Evolutionary conservation across 1,284 basidiomycete species (phyloP).

Genomic region (Heterobasidion irregulare): DNA sequence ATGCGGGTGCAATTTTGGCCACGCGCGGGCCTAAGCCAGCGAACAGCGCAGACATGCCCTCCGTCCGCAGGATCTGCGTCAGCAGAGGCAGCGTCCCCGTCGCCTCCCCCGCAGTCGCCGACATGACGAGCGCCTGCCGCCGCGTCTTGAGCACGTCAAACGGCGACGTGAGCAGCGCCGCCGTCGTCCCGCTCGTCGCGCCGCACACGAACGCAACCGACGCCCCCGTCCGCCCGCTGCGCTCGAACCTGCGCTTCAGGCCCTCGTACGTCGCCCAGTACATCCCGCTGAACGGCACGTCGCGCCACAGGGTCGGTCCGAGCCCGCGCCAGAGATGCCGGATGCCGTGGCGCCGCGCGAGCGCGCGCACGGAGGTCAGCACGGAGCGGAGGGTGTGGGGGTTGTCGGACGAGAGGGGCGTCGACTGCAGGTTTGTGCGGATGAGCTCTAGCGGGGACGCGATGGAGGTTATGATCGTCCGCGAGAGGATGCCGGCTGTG

Average conservation of each 20-base stretch:
- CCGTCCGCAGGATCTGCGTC: slow-evolving; percentile 64
- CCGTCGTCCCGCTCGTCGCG: slow-evolving; percentile 71
- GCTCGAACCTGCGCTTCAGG: slow-evolving; percentile 47
- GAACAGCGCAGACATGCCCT: slow-evolving; percentile 77
- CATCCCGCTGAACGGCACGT: slow-evolving; percentile 93
- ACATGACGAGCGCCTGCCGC: slow-evolving; percentile 70
- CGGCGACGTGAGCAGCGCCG: slow-evolving; percentile 88
- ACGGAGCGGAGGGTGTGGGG: slow-evolving; percentile 73
- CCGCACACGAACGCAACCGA: slow-evolving; percentile 78
- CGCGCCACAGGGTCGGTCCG: slow-evolving; percentile 89
- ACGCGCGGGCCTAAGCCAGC: slow-evolving; percentile 84
- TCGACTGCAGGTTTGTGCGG: slow-evolving; percentile 90
- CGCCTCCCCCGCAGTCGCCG: slow-evolving; percentile 25
- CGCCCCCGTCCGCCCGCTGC: slow-evolving; percentile 51
- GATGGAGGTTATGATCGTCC: slow-evolving; percentile 74
- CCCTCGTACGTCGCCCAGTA: slow-evolving; percentile 83
- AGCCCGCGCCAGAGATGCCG: slow-evolving; percentile 84
- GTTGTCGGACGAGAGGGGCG: slow-evolving; percentile 54
- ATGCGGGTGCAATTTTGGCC: slow-evolving; percentile 97
- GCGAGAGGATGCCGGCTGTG: slow-evolving; percentile 75
- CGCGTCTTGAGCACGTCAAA: slow-evolving; percentile 97
- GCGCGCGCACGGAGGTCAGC: slow-evolving; percentile 47
- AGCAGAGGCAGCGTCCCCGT: slow-evolving; percentile 55
- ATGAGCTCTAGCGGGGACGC: slow-evolving; percentile 91
- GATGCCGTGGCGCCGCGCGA: slow-evolving; percentile 60